Evolutionary conservation across 2,329 filamentous ascomycete species (phyloP).

Genomic region (Arthrobotrys conoides): DNA sequence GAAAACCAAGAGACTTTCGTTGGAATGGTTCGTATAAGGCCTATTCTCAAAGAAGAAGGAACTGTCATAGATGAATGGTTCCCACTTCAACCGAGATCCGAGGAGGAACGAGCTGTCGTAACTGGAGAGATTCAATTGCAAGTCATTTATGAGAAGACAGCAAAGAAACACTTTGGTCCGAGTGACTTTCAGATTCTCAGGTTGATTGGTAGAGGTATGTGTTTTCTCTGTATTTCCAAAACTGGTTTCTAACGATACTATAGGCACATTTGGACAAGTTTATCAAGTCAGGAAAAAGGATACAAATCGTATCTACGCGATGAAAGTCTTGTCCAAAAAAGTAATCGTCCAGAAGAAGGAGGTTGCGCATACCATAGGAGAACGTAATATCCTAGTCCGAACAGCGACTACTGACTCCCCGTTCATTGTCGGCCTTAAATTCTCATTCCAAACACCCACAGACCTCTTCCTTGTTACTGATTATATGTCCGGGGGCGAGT

Average conservation of each 20-base stretch:
- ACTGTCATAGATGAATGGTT: conserved; percentile 89
- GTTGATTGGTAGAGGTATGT: conserved; percentile 85
- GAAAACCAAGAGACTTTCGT: conserved; percentile 88
- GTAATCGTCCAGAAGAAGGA: conserved; percentile 99
- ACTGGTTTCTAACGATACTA: conserved; percentile 9
- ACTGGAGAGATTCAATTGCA: conserved; percentile 90
- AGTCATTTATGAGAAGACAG: conserved; percentile 85
- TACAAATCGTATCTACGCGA: conserved; percentile 94
- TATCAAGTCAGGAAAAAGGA: conserved; percentile 99
- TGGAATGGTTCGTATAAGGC: conserved; percentile 87
- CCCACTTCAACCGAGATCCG: conserved; percentile 80
- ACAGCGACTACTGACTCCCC: conserved; percentile 96
- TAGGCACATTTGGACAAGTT: conserved; percentile 92
- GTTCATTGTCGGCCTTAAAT: conserved; percentile 98
- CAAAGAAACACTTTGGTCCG: conserved; percentile 92
- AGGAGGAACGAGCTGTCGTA: conserved; percentile 82
- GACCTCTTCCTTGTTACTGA: conserved; percentile 98
- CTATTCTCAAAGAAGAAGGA: conserved; percentile 75
- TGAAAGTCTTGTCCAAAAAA: conserved; percentile 99
- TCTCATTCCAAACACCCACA: conserved; percentile 97
- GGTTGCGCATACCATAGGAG: conserved; percentile 95
- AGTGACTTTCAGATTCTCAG: conserved; percentile 96
- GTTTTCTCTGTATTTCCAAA: not conserved
- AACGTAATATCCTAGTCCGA: conserved; percentile 95
- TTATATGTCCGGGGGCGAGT: conserved; percentile 98